Evolutionary conservation across 176 grass and related monocot genomes (phyloP).

Genomic region (Hordeum marinum): DNA sequence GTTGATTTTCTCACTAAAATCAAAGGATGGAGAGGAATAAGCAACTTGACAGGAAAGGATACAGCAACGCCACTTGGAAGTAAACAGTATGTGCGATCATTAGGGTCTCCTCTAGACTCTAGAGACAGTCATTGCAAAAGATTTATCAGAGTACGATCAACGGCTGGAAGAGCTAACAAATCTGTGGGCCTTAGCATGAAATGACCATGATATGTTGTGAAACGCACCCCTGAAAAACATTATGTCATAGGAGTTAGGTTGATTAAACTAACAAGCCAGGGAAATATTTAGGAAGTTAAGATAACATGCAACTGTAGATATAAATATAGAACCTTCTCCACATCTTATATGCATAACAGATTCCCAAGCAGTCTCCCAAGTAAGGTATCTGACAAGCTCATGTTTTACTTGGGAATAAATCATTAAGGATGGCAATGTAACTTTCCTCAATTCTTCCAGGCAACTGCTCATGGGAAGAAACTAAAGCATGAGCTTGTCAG

Average conservation of each 20-base stretch:
- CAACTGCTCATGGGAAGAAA: too few relatives aligned
- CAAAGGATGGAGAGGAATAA: neutral
- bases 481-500: slow-evolving; percentile 3
- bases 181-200: slow-evolving; percentile 96
- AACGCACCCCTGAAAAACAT: slow-evolving; percentile 60
- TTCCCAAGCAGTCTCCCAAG: slow-evolving; percentile 93
- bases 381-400: slow-evolving; percentile 79
- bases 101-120: slow-evolving; percentile 84
- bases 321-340: slow-evolving; percentile 62
- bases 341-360: slow-evolving; percentile 97
- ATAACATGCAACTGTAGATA: slow-evolving; percentile 17
- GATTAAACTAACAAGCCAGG: slow-evolving; percentile 14
- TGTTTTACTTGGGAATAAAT: slow-evolving; percentile 8
- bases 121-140: slow-evolving; percentile 78
- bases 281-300: neutral
- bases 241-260: slow-evolving; percentile 13
- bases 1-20: neutral
- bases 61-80: slow-evolving; percentile 91
- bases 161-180: slow-evolving; percentile 93
- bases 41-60: slow-evolving; percentile 48
- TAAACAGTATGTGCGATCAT: slow-evolving; percentile 88
- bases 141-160: slow-evolving; percentile 78
- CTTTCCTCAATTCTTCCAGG: too few relatives aligned
- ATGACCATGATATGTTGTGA: too few relatives aligned
- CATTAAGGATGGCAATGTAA: too few relatives aligned